Percentiles rank a stretch among this genome's conserved stretches.
Evolutionary conservation across 2,329 filamentous ascomycete genomes (phyloP).

Genomic region (Exophiala alcalophila): DNA sequence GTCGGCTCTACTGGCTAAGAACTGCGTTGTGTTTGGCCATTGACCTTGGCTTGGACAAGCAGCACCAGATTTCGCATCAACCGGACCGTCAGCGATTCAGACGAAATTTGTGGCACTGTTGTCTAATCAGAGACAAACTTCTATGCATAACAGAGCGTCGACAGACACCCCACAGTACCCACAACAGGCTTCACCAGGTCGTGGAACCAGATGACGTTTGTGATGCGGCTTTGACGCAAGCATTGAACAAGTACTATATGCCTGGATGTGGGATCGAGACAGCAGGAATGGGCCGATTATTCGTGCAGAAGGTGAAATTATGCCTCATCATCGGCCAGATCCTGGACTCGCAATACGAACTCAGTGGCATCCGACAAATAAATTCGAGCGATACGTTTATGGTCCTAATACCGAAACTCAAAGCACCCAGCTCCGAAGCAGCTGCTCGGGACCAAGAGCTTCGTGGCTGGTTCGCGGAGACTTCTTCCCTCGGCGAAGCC

Average conservation of each 20-base stretch:
- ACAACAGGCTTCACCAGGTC: not conserved
- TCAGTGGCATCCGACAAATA: not conserved
- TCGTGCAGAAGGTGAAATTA: constrained; percentile 13
- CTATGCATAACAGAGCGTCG: constrained; percentile 12
- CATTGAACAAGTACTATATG: constrained; percentile 46
- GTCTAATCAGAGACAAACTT: constrained; percentile 8
- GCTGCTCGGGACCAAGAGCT: constrained; percentile 14
- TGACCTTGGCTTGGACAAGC: constrained; percentile 60
- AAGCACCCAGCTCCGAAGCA: constrained; percentile 2
- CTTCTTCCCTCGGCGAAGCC: constrained; percentile 5
- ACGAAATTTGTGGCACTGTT: constrained; percentile 14
- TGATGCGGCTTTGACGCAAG: not conserved
- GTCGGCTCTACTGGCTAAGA: constrained; percentile 9
- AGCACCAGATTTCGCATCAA: constrained; percentile 49
- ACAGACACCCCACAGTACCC: not conserved
- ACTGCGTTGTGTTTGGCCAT: constrained; percentile 8
- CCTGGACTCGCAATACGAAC: constrained; percentile 13
- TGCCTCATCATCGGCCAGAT: constrained; percentile 15
- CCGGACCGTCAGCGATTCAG: not conserved
- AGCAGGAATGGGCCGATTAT: constrained; percentile 4
- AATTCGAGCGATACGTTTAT: constrained; percentile 8
- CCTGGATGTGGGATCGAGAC: constrained; percentile 1
- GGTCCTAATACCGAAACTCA: constrained; percentile 12
- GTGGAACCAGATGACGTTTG: constrained; percentile 3
- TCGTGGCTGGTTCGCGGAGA: constrained; percentile 9